Conservation (phyloP, 768 basidiomycete genomes). For the Kondoa subrosea region DNA sequence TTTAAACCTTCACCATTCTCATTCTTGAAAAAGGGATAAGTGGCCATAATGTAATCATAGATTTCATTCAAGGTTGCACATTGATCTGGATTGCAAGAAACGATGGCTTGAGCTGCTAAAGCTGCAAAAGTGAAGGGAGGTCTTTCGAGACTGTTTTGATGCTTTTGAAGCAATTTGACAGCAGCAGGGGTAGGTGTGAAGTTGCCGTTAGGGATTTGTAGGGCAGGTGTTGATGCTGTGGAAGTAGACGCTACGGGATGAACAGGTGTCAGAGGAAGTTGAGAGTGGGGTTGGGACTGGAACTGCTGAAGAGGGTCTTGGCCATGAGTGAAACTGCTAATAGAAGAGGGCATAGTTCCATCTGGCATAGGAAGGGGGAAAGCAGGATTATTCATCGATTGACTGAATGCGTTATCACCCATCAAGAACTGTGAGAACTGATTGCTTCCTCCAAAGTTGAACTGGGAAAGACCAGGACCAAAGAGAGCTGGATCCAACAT, state of each 20-base stretch:
- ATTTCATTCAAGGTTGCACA: background rate
- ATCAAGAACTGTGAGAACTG: background rate
- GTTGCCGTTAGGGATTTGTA: background rate
- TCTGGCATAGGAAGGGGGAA: background rate
- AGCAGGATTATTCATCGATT: background rate
- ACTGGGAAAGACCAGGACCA: background rate
- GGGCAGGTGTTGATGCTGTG: background rate
- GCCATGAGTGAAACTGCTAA: background rate
- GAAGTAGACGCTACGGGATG: background rate
- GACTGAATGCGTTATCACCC: background rate
- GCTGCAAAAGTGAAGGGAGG: slow-evolving; percentile 9
- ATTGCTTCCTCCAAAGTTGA: background rate
- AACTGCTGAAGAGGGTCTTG: background rate
- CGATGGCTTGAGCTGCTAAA: slow-evolving; percentile 1
- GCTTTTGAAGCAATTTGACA: background rate
- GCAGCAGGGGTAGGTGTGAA: background rate
- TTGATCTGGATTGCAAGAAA: slow-evolving; percentile 2
- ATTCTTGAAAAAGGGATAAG: slow-evolving; percentile 2
- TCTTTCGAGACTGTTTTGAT: background rate
- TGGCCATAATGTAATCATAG: slow-evolving; percentile 2
- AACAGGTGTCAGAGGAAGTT: too few species aligned
- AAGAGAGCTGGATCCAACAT: background rate
- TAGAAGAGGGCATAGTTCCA: background rate
- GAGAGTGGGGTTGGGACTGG: background rate
- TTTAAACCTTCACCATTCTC: background rate